Conservation (phyloP, 148 eudicot species). For the Spergularia bocconei region DNA sequence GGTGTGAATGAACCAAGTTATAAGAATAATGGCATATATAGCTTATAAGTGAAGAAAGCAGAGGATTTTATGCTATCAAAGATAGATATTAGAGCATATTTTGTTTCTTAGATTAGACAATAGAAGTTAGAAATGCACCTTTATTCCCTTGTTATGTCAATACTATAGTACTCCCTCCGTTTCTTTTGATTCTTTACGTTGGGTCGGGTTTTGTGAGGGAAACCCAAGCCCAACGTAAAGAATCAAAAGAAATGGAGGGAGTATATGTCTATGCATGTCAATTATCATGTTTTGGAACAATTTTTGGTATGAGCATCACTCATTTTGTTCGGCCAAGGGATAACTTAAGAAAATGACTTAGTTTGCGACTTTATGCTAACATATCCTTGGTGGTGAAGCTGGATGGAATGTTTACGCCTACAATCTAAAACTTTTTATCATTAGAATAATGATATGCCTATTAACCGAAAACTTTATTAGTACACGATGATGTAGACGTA, state of each 20-base stretch:
- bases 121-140: not conserved
- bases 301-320: not conserved
- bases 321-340: not conserved
- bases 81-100: constrained; percentile 9
- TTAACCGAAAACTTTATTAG: too few species aligned
- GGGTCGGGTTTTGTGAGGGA: too few species aligned
- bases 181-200: too few species aligned
- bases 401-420: not conserved
- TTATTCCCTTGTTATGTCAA: constrained; percentile 8
- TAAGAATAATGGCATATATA: not conserved
- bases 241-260: too few species aligned
- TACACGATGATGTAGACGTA: too few species aligned
- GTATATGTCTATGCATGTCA: not conserved
- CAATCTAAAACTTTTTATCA: not conserved
- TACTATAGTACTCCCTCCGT: too few species aligned
- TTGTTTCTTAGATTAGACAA: too few species aligned
- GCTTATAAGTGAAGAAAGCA: constrained; percentile 15
- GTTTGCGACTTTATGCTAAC: not conserved
- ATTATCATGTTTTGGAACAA: constrained; percentile 4
- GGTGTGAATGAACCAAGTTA: not conserved
- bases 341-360: constrained; percentile 3
- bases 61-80: not conserved
- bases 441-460: too few species aligned
- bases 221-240: too few species aligned
- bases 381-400: not conserved